A percentile compares a stretch with the other conserved stretches of the same genome.
Conservation (phyloP, 2,329 filamentous ascomycete genomes). For the Stagonosporopsis vannaccii region DNA sequence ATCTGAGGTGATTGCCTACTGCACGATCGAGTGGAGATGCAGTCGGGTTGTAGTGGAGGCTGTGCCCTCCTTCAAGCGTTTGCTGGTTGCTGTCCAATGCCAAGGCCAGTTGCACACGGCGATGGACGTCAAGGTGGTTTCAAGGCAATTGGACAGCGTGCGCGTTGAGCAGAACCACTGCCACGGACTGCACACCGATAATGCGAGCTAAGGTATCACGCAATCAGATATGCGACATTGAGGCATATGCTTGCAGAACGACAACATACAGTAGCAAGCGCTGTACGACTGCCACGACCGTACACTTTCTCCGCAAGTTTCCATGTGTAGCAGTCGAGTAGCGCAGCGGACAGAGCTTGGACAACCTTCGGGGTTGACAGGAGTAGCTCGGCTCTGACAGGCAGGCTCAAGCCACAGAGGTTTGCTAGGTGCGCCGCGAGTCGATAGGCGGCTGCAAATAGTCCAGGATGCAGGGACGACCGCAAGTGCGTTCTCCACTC, state of each 20-base stretch:
- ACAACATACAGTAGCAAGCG: conserved; percentile 73
- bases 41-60: conserved; percentile 48
- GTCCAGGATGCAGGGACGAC: conserved; percentile 86
- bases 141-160: conserved; percentile 92
- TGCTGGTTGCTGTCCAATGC: conserved; percentile 59
- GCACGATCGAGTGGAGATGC: conserved; percentile 35
- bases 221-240: conserved; percentile 31
- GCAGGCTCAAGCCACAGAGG: conserved; percentile 61
- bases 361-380: conserved; percentile 75
- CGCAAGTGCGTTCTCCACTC: conserved; percentile 92
- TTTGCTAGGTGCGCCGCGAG: conserved; percentile 64
- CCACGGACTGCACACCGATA: conserved; percentile 83
- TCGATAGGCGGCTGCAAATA: conserved; percentile 82
- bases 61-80: conserved; percentile 26
- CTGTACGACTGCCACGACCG: conserved; percentile 67
- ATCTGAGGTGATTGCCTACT: conserved; percentile 34
- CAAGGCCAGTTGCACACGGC: conserved; percentile 90
- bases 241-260: conserved; percentile 20
- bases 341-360: conserved; percentile 79
- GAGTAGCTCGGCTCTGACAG: conserved; percentile 70
- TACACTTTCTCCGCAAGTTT: conserved; percentile 78
- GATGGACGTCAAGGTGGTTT: conserved; percentile 83
- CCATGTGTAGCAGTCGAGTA: conserved; percentile 88
- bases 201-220: conserved; percentile 63
- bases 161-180: conserved; percentile 95